Base-by-base conservation (phyloP, 2,329 filamentous ascomycete genomes). In the Arthrobotrys sinensis region DNA sequence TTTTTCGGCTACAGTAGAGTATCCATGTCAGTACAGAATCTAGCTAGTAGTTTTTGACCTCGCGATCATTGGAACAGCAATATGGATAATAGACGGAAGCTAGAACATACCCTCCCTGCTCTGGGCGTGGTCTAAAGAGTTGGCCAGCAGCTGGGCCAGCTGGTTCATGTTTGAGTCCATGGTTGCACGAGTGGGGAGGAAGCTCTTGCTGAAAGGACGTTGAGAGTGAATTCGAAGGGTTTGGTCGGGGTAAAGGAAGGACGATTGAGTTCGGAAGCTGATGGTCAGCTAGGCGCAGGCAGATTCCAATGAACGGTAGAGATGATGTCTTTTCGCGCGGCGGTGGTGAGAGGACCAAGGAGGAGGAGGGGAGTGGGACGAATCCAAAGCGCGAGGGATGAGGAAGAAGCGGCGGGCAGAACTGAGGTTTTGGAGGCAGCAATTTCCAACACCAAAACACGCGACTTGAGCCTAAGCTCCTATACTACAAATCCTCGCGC, bases 81-180 rank as follows among this genome's bases (percentile, higher is more conserved):
- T 43, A 21, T 28, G 67, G 53, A 55, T 24, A 36, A 66, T 43
- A 81, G 48, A n/a, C 67, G 79, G 48, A 52, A 16, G 4, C 28
- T 45, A 62, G 69, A 80, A 84, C 86, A 80, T 86, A 95, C 95
- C 95, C 91, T 96, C 92, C 85, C 93, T 94, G 85, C 95, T 93
- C 85, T 95, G 91, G 80, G 89, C 87, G 16, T 93, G 93, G 85
- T 97, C 93, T 82, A 98, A 89, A 82, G 94, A 98, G 82, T 93
- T 93, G 85, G 96, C 90, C 80, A 99, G 90, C 85, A 98, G 89
- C 88, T 93, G 90, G 80, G 93, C 92, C 84, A 97, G 86, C 80
- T 86, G 85, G 83, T 88, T 86, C 80, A 91, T 86, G 84, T 89
- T 87, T 80, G 87, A 85, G 82, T 90, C 88, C 90, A 92, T 92